Evolutionary conservation across 345 rosid species (phyloP).

Genomic region (Boechera divaricarpa): DNA sequence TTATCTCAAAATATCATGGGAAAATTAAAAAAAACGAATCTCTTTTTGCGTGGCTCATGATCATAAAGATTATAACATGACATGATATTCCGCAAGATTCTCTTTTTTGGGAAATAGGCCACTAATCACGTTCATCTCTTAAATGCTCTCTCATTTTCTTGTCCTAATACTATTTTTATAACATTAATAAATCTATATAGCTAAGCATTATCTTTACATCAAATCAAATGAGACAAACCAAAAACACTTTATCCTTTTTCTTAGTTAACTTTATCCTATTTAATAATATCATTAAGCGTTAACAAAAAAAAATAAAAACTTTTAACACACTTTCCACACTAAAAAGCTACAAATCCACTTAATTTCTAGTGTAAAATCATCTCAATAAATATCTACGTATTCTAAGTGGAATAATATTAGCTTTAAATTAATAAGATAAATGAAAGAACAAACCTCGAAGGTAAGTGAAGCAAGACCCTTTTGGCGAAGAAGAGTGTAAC

Average conservation of each 20-base stretch:
- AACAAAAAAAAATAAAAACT: neutral
- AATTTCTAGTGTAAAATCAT: conserved; percentile 4
- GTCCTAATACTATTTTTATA: conserved; percentile 18
- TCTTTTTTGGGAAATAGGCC: conserved; percentile 44
- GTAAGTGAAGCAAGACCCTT: conserved; percentile 66
- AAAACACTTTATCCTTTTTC: conserved; percentile 16
- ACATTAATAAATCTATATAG: neutral
- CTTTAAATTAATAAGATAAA: neutral
- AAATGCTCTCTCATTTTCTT: conserved; percentile 41
- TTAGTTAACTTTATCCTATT: conserved; percentile 26
- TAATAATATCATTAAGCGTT: neutral
- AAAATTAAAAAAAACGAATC: conserved; percentile 8
- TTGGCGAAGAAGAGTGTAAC: conserved; percentile 47
- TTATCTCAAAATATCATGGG: neutral
- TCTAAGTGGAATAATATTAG: neutral
- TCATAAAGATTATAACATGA: conserved; percentile 41
- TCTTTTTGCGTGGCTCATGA: conserved; percentile 23
- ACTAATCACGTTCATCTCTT: conserved; percentile 46
- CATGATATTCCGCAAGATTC: conserved; percentile 41
- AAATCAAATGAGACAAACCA: conserved; percentile 35
- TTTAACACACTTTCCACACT: conserved; percentile 22
- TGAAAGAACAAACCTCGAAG: conserved; percentile 59
- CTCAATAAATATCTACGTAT: neutral
- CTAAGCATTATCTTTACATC: conserved; percentile 33
- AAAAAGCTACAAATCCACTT: conserved; percentile 4